phyloP scores from a whole-genome alignment of 768 basidiomycete species.

The Amanita rimosa region DNA sequence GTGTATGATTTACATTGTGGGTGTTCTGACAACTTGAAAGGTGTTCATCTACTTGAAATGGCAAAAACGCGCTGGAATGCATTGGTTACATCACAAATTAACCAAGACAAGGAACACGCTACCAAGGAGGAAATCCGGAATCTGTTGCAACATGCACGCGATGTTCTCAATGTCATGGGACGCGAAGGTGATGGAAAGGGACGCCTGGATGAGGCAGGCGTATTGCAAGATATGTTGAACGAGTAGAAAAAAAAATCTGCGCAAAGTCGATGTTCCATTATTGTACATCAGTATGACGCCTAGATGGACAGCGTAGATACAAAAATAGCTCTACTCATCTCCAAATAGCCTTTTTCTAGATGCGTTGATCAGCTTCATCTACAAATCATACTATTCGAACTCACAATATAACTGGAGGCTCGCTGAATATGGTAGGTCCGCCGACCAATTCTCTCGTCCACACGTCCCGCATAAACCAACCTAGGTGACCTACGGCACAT shows the following conservation, averaged over 20 bases:
- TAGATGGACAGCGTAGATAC: neutral
- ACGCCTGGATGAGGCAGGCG: slow-evolving; percentile 40
- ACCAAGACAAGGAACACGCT: slow-evolving; percentile 10
- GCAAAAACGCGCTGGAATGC: slow-evolving; percentile 74
- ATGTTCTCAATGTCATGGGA: slow-evolving; percentile 38
- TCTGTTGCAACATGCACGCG: slow-evolving; percentile 29
- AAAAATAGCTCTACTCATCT: slow-evolving; percentile 21
- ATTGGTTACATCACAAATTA: slow-evolving; percentile 20
- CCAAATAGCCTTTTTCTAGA: slow-evolving; percentile 58
- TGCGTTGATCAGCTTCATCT: neutral
- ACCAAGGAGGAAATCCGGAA: slow-evolving; percentile 18
- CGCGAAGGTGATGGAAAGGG: slow-evolving; percentile 54
- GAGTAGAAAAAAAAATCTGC: neutral
- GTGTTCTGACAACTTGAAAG: slow-evolving; percentile 22
- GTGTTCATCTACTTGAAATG: slow-evolving; percentile 65
- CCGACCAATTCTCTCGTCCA: slow-evolving; percentile 86
- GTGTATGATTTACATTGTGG: slow-evolving; percentile 10
- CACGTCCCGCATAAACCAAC: slow-evolving; percentile 78
- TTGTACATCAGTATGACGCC: slow-evolving; percentile 6
- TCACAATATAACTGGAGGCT: slow-evolving; percentile 61
- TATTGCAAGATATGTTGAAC: slow-evolving; percentile 19
- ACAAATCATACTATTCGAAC: slow-evolving; percentile 18
- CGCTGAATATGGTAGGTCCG: slow-evolving; percentile 58
- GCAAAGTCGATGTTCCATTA: neutral
- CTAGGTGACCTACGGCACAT: slow-evolving; percentile 78